These are phyloP conservation scores for Penicillium herquei DNA, from an alignment of 495 filamentous ascomycete genomes.

Conservation along the genomic window DNA sequence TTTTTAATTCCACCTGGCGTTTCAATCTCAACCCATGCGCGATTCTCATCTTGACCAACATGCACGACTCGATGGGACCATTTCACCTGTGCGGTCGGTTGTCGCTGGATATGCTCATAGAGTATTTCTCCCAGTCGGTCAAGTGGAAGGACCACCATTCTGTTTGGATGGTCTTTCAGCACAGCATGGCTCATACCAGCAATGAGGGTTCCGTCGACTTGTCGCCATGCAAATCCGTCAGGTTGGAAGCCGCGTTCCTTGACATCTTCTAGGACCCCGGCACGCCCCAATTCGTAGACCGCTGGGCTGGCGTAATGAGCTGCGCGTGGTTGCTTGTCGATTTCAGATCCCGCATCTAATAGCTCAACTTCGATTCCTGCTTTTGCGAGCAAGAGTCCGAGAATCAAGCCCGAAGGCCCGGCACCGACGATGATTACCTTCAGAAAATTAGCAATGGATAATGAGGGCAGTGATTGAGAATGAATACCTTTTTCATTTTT, in stretches of 20 bases:
- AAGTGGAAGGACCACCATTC: constrained; percentile 49
- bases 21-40: constrained; percentile 52
- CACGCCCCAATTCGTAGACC: constrained; percentile 52
- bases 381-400: constrained; percentile 53
- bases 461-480: not conserved
- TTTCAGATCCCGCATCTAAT: constrained; percentile 46
- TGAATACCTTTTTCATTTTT: constrained; percentile 22
- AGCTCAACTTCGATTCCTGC: constrained; percentile 51
- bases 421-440: constrained; percentile 55
- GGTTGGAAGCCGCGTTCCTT: constrained; percentile 46
- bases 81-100: constrained; percentile 39
- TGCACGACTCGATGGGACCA: constrained; percentile 51
- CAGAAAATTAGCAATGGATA: not conserved
- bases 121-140: constrained; percentile 47
- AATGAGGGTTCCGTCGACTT: constrained; percentile 40
- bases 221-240: constrained; percentile 52
- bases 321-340: constrained; percentile 56
- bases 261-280: constrained; percentile 56
- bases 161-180: constrained; percentile 36
- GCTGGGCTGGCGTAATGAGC: constrained; percentile 52
- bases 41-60: constrained; percentile 48
- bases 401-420: constrained; percentile 56
- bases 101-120: constrained; percentile 42
- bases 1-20: constrained; percentile 36
- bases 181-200: constrained; percentile 27